These are phyloP conservation scores for Wickerhamomyces chaumierensis DNA, from an alignment of 805 yeast species.

Conservation along the genomic window DNA sequence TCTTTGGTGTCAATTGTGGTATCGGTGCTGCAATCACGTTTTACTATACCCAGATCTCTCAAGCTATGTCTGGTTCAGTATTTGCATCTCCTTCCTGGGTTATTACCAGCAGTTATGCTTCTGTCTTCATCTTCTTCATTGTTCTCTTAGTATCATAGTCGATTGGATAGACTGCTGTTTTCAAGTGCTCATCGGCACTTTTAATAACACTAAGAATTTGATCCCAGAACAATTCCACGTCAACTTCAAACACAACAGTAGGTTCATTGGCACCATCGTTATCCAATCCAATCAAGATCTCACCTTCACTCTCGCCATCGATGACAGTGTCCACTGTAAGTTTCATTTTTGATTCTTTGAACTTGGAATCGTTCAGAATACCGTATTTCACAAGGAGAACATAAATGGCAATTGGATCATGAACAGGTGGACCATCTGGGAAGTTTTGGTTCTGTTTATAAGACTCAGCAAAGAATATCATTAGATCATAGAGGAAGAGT, in stretches of 20 bases:
- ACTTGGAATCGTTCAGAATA: slow-evolving; percentile 10
- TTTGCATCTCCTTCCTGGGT: slow-evolving; percentile 41
- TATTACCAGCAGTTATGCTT: slow-evolving; percentile 27
- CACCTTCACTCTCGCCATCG: slow-evolving; percentile 20
- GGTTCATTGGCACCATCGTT: slow-evolving; percentile 21
- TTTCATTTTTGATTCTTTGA: slow-evolving; percentile 1
- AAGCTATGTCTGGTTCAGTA: slow-evolving; percentile 40
- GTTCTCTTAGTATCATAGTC: slow-evolving; percentile 21
- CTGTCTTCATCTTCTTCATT: slow-evolving; percentile 40
- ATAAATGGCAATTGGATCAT: slow-evolving; percentile 67
- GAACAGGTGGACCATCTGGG: slow-evolving; percentile 59
- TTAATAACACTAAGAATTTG: neutral
- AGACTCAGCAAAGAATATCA: slow-evolving; percentile 36
- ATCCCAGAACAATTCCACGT: slow-evolving; percentile 34
- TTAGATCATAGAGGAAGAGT: slow-evolving; percentile 40
- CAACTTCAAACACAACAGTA: slow-evolving; percentile 26
- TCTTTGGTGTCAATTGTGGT: slow-evolving; percentile 51
- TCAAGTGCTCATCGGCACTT: neutral
- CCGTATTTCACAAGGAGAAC: slow-evolving; percentile 33
- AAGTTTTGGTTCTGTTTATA: slow-evolving; percentile 32
- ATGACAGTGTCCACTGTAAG: slow-evolving; percentile 9
- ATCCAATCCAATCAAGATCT: slow-evolving; percentile 5
- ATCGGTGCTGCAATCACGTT: slow-evolving; percentile 42
- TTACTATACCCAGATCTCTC: slow-evolving; percentile 43
- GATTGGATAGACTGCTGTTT: neutral